Base-by-base conservation (phyloP, 805 yeast species). In the Blastobotrys peoriensis region DNA sequence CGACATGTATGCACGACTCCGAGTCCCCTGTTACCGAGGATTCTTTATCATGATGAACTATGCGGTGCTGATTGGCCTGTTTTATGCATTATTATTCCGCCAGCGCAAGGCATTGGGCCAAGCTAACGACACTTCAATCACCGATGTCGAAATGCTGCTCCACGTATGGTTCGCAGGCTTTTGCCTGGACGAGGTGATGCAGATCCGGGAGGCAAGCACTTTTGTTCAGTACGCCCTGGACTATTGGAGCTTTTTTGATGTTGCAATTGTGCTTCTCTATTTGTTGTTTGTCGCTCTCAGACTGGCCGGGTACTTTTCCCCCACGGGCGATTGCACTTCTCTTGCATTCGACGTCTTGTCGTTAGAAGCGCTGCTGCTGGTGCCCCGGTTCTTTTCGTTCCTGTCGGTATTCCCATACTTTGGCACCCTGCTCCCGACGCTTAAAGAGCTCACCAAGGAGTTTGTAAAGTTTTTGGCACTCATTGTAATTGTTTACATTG, bases 141-240 rank as follows among this genome's bases (percentile, higher is more conserved):
- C 41, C 17, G 17, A 20, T 25, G 46, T 58, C 13, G 65, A 61
- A 40, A 39, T 56, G n/a, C 18, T 54, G 0, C 76, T 88, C 4
- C 95, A 88, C 63, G 67, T 85, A 5, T 88, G 96, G 96, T 89
- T 95, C 0, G 81, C 85, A 2, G 96, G 96, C 0, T 79, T 89
- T 35, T 84, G 87, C 4, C 84, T 86, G 65, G 96, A 95, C 0
- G 96, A 88, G 56, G 61, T 88, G 48, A 83, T 86, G 86, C 71
- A 61, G 49, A 49, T 56, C 16, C 52, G 55, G 3, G 64, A 60
- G 33, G 55, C 65, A 2, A 59, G 60, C 6, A 48, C 55, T 16
- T 38, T 61, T 4, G 49, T 50, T 28, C 53, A 51, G 13, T 60
- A 60, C 34, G 50, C 51, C 3, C 42, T 54, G 5, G 64, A 60